Evolutionary conservation across 2,329 filamentous ascomycete species (phyloP).

Genomic region (Colletotrichum horii): DNA sequence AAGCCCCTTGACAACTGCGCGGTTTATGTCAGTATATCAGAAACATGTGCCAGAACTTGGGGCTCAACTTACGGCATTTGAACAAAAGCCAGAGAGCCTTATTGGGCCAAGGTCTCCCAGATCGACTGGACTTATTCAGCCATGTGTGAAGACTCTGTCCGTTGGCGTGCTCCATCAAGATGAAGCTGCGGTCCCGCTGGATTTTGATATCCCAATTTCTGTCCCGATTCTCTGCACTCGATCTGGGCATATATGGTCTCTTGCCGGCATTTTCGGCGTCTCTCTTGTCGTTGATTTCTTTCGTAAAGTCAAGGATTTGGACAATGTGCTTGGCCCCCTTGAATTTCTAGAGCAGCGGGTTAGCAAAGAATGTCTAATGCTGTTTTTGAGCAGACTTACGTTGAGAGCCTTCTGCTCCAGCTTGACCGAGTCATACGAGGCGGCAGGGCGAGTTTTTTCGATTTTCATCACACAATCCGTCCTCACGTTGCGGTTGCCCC

Average conservation of each 20-base stretch:
- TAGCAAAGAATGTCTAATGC: background rate
- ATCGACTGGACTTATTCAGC: constrained; percentile 12
- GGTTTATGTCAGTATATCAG: background rate
- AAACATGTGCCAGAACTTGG: background rate
- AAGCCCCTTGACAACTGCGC: constrained; percentile 30
- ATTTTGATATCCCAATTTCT: background rate
- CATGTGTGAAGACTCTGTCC: constrained; percentile 25
- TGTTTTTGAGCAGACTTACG: background rate
- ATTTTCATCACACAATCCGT: constrained; percentile 6
- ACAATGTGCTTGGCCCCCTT: constrained; percentile 29
- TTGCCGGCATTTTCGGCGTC: background rate
- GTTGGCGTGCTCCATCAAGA: constrained; percentile 31
- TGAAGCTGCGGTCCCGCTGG: constrained; percentile 9
- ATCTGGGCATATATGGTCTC: background rate
- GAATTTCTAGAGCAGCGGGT: constrained; percentile 25
- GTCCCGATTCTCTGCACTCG: background rate
- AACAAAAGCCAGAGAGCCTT: constrained; percentile 17
- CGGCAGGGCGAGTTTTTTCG: background rate
- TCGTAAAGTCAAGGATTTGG: constrained; percentile 28
- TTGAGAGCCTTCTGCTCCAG: constrained; percentile 9
- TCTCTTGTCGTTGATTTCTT: constrained; percentile 1
- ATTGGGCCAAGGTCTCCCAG: background rate
- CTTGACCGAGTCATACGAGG: background rate
- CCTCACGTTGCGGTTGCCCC: background rate
- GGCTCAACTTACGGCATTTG: background rate